These are phyloP conservation scores for Chenopodium album DNA, from an alignment of 148 eudicot genomes.

Conservation along the genomic window DNA sequence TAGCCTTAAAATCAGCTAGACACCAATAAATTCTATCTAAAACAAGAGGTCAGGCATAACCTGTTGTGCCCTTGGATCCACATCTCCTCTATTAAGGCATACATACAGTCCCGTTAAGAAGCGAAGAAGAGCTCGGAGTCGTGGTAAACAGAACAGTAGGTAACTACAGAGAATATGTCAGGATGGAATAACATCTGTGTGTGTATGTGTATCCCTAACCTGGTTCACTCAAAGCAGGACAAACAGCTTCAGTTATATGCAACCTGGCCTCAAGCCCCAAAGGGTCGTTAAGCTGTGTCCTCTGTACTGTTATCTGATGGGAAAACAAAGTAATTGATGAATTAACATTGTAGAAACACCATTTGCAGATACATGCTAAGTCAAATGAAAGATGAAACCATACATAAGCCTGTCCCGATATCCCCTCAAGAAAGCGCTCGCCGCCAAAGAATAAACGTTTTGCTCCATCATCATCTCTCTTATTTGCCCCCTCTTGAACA, in stretches of 20 bases:
- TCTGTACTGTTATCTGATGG: constrained; percentile 84
- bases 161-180: not conserved
- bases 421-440: constrained; percentile 93
- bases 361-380: constrained; percentile 4
- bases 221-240: constrained; percentile 98
- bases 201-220: constrained; percentile 38
- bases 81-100: constrained; percentile 92
- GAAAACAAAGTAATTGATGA: constrained; percentile 19
- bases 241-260: constrained; percentile 86
- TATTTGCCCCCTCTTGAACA: constrained; percentile 53
- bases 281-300: constrained; percentile 82
- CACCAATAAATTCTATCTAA: not conserved
- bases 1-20: constrained; percentile 11
- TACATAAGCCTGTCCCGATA: constrained; percentile 96
- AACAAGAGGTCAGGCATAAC: constrained; percentile 34
- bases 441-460: constrained; percentile 94
- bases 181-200: not conserved
- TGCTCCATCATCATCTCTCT: constrained; percentile 94
- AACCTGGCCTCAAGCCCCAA: constrained; percentile 87
- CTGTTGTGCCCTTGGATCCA: constrained; percentile 71
- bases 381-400: constrained; percentile 22
- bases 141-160: constrained; percentile 40
- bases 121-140: constrained; percentile 92
- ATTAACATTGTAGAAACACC: constrained; percentile 6
- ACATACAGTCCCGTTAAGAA: constrained; percentile 88